These are phyloP conservation scores for Cryphonectria naterciae DNA, from an alignment of 2,329 filamentous ascomycete genomes.

Conservation along the genomic window DNA sequence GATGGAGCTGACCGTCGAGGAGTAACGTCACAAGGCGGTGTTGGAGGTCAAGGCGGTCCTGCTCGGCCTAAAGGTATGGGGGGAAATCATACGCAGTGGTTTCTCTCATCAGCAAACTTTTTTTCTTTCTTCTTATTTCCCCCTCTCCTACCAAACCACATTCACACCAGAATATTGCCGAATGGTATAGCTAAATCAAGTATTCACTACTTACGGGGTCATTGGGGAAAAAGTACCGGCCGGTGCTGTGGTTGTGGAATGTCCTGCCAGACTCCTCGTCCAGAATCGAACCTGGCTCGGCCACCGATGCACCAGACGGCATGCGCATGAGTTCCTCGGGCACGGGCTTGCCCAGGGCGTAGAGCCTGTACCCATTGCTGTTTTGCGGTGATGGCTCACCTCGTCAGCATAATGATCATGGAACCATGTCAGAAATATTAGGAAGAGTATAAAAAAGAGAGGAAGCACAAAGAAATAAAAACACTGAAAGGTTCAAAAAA, in stretches of 20 bases:
- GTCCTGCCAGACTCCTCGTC: conserved; percentile 26
- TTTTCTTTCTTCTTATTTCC: background rate
- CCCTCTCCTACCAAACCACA: background rate
- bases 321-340: conserved; percentile 26
- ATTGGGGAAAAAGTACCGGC: conserved; percentile 38
- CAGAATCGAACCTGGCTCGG: conserved; percentile 23
- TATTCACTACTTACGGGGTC: conserved; percentile 32
- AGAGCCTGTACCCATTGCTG: conserved; percentile 23
- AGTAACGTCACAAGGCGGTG: conserved; percentile 46
- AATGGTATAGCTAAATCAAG: background rate
- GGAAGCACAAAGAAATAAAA: background rate
- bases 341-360: conserved; percentile 18
- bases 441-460: background rate
- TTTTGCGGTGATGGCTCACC: background rate
- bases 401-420: background rate
- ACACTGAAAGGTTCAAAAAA: too few relatives aligned
- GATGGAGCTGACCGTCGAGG: conserved; percentile 46
- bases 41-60: conserved; percentile 44
- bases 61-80: conserved; percentile 31
- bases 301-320: conserved; percentile 20
- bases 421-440: background rate
- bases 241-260: conserved; percentile 26
- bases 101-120: background rate
- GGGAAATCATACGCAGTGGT: background rate
- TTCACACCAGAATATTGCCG: too few relatives aligned